A percentile compares a stretch with the other conserved stretches of the same genome.
Evolutionary conservation across 768 basidiomycete genomes (phyloP).

Genomic region (Trametes coccinea): DNA sequence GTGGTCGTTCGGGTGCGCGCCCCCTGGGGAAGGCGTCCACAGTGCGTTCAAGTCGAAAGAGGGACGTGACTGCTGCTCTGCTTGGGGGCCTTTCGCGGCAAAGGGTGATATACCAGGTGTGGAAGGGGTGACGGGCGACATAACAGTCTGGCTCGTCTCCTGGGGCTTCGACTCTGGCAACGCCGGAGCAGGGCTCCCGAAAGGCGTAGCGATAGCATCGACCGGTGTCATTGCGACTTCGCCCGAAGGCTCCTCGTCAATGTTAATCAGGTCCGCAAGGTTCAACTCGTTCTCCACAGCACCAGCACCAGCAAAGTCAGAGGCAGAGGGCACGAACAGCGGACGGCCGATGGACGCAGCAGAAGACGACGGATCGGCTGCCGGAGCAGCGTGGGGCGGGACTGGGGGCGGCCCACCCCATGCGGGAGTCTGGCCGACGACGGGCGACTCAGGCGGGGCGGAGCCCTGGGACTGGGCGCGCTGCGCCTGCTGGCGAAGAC

Average conservation of each 20-base stretch:
- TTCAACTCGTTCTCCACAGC: slow-evolving; percentile 63
- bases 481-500: slow-evolving; percentile 45
- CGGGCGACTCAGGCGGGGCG: slow-evolving; percentile 73
- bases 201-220: slow-evolving; percentile 14
- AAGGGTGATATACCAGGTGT: slow-evolving; percentile 35
- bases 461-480: slow-evolving; percentile 54
- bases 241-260: slow-evolving; percentile 61
- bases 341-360: slow-evolving; percentile 31
- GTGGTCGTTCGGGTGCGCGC: not conserved
- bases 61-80: slow-evolving; percentile 45
- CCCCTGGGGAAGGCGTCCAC: slow-evolving; percentile 47
- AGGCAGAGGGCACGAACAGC: slow-evolving; percentile 39
- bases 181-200: slow-evolving; percentile 9
- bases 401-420: slow-evolving; percentile 69
- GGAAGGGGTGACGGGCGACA: not conserved
- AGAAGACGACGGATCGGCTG: slow-evolving; percentile 30
- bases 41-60: slow-evolving; percentile 75
- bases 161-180: not conserved
- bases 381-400: slow-evolving; percentile 44
- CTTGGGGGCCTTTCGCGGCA: slow-evolving; percentile 36
- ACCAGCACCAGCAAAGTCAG: slow-evolving; percentile 38
- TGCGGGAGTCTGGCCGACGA: slow-evolving; percentile 37
- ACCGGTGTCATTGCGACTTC: slow-evolving; percentile 33
- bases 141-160: slow-evolving; percentile 1
- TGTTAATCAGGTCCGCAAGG: slow-evolving; percentile 74